Evolutionary conservation across 768 basidiomycete species (phyloP).

Genomic region (Leccinellum luteum): DNA sequence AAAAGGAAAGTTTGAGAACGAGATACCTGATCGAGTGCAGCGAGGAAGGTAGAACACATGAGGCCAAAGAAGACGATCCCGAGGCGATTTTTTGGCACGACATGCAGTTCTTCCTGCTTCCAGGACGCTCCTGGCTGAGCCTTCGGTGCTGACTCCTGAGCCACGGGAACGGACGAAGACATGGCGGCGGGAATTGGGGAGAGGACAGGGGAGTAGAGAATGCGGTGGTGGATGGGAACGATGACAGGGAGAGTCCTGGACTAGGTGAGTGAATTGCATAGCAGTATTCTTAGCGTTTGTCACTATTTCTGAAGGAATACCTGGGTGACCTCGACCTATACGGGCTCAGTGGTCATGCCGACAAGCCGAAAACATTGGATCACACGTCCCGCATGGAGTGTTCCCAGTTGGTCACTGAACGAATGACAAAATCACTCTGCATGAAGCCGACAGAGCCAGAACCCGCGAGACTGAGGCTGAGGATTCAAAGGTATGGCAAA

Average conservation of each 20-base stretch:
- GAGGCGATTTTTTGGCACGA: constrained; percentile 42
- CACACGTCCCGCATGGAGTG: neutral
- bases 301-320: constrained; percentile 11
- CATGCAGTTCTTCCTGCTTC: constrained; percentile 39
- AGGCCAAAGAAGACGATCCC: constrained; percentile 43
- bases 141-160: constrained; percentile 2
- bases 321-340: neutral
- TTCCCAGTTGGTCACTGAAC: neutral
- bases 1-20: neutral
- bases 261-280: neutral
- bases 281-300: neutral
- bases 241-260: neutral
- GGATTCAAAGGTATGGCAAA: neutral
- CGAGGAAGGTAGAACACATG: constrained; percentile 43
- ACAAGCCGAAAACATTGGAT: constrained; percentile 5
- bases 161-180: constrained; percentile 1
- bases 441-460: neutral
- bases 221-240: neutral
- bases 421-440: neutral
- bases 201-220: neutral
- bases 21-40: constrained; percentile 47
- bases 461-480: neutral
- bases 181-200: neutral
- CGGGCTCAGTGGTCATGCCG: constrained; percentile 1
- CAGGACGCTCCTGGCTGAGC: constrained; percentile 34